These are phyloP conservation scores for Eucalyptus sp. DNA, from an alignment of 345 rosid genomes.

Conservation along the genomic window DNA sequence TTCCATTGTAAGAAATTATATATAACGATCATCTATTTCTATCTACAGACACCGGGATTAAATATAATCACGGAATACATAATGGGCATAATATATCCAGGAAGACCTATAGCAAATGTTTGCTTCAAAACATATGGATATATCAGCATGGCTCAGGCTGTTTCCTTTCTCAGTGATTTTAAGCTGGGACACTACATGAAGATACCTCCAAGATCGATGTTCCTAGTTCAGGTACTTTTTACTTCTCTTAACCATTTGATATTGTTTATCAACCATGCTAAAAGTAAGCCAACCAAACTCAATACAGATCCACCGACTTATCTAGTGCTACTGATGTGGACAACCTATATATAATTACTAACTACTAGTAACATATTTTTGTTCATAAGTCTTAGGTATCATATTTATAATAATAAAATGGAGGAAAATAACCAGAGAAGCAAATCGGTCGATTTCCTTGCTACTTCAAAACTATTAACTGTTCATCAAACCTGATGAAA, in stretches of 20 bases:
- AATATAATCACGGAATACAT: conserved; percentile 87
- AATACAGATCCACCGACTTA: background rate
- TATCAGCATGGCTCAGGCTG: conserved; percentile 90
- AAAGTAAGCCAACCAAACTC: background rate
- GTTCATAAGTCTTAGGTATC: background rate
- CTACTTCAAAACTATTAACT: background rate
- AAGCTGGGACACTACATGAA: conserved; percentile 97
- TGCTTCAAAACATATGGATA: conserved; percentile 90
- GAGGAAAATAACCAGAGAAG: background rate
- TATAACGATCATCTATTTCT: background rate
- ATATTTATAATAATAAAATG: background rate
- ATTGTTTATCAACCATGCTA: background rate
- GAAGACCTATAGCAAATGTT: conserved; percentile 86
- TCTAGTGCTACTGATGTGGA: background rate
- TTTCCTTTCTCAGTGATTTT: conserved; percentile 86
- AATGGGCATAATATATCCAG: conserved; percentile 81
- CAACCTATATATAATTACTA: background rate
- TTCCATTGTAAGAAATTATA: background rate
- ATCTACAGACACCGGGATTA: conserved; percentile 69
- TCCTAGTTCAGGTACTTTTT: conserved; percentile 68
- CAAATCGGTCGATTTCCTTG: background rate
- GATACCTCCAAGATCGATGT: conserved; percentile 96
- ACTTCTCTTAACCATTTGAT: background rate
- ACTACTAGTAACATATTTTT: background rate
- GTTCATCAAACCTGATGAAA: background rate